Conservation (phyloP, 495 filamentous ascomycete species). For the Haplographium delicatum region DNA sequence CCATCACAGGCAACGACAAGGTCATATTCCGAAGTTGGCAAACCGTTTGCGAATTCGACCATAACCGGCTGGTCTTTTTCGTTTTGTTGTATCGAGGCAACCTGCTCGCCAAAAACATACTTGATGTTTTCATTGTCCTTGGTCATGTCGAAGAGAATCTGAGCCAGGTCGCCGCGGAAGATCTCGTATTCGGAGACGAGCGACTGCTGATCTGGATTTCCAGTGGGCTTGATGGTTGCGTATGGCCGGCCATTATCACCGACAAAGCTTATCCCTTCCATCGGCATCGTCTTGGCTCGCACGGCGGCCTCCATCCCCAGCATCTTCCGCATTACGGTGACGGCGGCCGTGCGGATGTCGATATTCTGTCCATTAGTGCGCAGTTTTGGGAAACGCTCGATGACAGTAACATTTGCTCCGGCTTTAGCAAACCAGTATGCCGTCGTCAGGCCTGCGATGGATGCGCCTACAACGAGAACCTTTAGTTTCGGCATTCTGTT, state of each 20-base stretch:
- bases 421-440: constrained; percentile 49
- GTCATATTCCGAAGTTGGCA: constrained; percentile 32
- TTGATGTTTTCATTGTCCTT: constrained; percentile 31
- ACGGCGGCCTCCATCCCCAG: constrained; percentile 43
- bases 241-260: constrained; percentile 29
- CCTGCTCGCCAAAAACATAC: constrained; percentile 39
- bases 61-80: constrained; percentile 18
- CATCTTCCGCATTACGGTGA: constrained; percentile 47
- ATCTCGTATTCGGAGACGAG: constrained; percentile 53
- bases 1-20: constrained; percentile 47
- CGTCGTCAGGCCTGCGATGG: constrained; percentile 38
- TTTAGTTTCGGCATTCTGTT: constrained; percentile 28
- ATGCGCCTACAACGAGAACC: constrained; percentile 37
- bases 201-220: constrained; percentile 33
- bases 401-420: constrained; percentile 43
- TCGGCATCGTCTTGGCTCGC: constrained; percentile 33
- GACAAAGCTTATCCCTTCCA: constrained; percentile 42
- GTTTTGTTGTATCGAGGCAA: constrained; percentile 26
- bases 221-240: constrained; percentile 30
- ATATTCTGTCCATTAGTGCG: constrained; percentile 44
- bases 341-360: constrained; percentile 46
- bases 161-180: constrained; percentile 45
- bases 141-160: constrained; percentile 41
- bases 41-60: constrained; percentile 36
- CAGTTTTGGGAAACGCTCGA: constrained; percentile 44